Conservation (phyloP, 2,329 filamentous ascomycete species). For the Monilinia fructicola region DNA sequence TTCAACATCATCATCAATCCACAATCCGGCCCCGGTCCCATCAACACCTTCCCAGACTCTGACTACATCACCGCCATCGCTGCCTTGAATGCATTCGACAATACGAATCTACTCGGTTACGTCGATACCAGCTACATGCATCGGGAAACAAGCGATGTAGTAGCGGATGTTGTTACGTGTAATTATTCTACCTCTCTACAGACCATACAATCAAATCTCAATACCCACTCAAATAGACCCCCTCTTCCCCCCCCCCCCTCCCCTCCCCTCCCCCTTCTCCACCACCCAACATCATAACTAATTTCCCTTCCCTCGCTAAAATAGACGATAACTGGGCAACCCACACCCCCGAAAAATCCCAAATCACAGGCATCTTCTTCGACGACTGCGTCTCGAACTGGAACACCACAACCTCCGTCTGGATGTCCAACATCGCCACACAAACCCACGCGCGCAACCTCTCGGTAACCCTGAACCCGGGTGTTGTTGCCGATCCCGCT, state of each 20-base stretch:
- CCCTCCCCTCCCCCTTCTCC: no score
- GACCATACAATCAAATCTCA: no score
- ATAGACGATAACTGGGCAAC: constrained; percentile 10
- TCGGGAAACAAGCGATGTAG: neutral
- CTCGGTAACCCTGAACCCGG: neutral
- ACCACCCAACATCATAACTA: neutral
- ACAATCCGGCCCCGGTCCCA: neutral
- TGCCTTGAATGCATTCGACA: neutral
- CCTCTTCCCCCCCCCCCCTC: neutral
- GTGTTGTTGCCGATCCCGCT: neutral
- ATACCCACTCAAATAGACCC: no score
- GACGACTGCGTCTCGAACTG: neutral
- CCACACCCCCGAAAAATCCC: neutral
- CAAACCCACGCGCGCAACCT: neutral
- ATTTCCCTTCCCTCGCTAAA: no score
- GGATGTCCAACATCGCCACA: neutral
- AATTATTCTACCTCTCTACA: neutral
- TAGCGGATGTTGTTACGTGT: neutral
- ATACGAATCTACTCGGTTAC: neutral
- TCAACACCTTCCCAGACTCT: neutral
- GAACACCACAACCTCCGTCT: neutral
- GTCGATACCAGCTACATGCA: neutral
- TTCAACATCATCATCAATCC: constrained; percentile 18
- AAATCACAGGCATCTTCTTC: constrained; percentile 9
- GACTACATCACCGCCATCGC: constrained; percentile 1